Percentiles rank a stretch among this genome's conserved stretches.
These are phyloP conservation scores for Phialocephala subalpina DNA, from an alignment of 2,329 filamentous ascomycete genomes.

Conservation along the genomic window DNA sequence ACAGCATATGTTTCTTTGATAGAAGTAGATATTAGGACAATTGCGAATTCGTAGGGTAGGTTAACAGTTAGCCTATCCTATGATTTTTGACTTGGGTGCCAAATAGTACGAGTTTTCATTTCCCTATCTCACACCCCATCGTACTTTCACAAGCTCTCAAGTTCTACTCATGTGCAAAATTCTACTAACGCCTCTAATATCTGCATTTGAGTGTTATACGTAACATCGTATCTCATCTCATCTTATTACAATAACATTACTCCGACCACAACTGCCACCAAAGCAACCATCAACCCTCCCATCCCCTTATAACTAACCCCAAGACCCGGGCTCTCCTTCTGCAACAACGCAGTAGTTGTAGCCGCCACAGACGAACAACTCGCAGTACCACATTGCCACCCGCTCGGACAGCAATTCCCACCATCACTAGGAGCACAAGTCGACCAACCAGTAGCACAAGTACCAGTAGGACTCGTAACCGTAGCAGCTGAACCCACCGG, in stretches of 20 bases:
- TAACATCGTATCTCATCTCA: not conserved
- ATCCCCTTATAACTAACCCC: constrained; percentile 1
- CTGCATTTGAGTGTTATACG: not conserved
- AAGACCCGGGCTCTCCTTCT: constrained; percentile 37
- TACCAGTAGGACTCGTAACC: constrained; percentile 47
- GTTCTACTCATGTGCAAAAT: not conserved
- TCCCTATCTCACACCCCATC: too few relatives aligned
- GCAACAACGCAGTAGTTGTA: constrained; percentile 55
- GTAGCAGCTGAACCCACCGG: constrained; percentile 58
- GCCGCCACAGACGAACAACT: constrained; percentile 71
- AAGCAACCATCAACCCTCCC: constrained; percentile 8
- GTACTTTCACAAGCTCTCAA: too few relatives aligned
- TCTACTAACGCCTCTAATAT: not conserved
- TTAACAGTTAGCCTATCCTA: too few relatives aligned
- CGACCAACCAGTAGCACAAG: constrained; percentile 84
- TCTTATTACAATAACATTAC: constrained; percentile 18
- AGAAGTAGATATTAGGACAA: too few relatives aligned
- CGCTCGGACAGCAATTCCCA: constrained; percentile 84
- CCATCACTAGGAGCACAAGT: constrained; percentile 70
- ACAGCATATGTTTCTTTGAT: not conserved
- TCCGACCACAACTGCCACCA: constrained; percentile 15
- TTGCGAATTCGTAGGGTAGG: too few relatives aligned
- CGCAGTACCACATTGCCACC: constrained; percentile 75
- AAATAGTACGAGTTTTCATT: too few relatives aligned
- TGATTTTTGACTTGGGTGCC: too few relatives aligned